Evolutionary conservation across 441 rosid genomes (phyloP), one percentile per base, ranked within the genome.

Genomic region (Arabidopsis hybrid): DNA sequence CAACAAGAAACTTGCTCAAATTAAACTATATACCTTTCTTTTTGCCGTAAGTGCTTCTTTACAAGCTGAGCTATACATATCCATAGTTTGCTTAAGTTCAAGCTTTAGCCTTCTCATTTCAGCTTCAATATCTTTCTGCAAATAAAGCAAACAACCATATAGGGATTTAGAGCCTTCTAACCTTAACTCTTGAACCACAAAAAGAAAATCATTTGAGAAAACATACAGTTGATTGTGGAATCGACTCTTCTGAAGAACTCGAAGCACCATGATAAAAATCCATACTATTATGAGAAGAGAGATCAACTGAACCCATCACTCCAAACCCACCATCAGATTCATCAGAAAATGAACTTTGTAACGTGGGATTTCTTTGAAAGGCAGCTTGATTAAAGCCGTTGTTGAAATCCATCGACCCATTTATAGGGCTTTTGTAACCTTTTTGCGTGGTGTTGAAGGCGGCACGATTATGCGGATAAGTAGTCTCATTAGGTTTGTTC

Each of bases 61-160:
- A 84, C 96, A 91, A 64, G 96, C 97, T 64, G 85, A 73, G 81
- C 92, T 86, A 61, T 91, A 91, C 95, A 89, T 83, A 65, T 88
- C 94, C 83, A 93, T 90, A 39, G 97, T 93, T 83, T 90, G 97
- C 82, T 78, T 89, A 56, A 93, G 93, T 71, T 93, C 98, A 67
- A 83, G 84, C 83, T 80, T 87, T 61, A 93, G 74, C 79, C 89
- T 93, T 83, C 75, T 86, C 98, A 93, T 88, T 83, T 89, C 97
- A 10, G 80, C 88, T 81, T 91, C 95, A 31, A 88, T 13, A 6
- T 87, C 89, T 47, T 76, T 77, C 95, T 91, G 87, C 77, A 65
- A 64, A 58, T 74, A 55, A 58, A 52, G 59, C 5, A 21, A 57
- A 39, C 56, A 50, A 47, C 65, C 32, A 21, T 21, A 21, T 21